A percentile compares a stretch with the other conserved stretches of the same genome.
Evolutionary conservation across 192 early-diverging fungal species (phyloP).

Genomic region (Entrophospora sp.): DNA sequence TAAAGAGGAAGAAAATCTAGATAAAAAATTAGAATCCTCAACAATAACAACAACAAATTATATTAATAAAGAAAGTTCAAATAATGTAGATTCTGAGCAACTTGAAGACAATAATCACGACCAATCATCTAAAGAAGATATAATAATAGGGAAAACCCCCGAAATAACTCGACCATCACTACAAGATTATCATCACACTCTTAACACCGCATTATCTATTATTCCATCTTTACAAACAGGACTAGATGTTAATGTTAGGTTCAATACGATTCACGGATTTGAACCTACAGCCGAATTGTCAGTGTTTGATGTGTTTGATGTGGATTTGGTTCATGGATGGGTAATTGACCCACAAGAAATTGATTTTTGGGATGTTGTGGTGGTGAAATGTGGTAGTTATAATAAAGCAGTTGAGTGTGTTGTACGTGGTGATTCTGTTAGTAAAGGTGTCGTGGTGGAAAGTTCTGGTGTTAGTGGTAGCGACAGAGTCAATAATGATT

Average conservation of each 20-base stretch:
- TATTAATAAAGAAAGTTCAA: too few species aligned
- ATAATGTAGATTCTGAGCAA: too few species aligned
- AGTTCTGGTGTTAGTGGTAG: constrained; percentile 12
- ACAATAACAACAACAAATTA: neutral
- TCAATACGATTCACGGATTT: constrained; percentile 68
- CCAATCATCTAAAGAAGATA: neutral
- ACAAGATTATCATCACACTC: constrained; percentile 37
- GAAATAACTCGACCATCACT: neutral
- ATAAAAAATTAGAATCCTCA: neutral
- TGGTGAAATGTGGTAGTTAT: constrained; percentile 54
- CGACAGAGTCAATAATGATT: neutral
- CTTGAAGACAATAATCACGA: too few species aligned
- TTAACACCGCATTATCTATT: constrained; percentile 46
- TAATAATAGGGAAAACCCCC: neutral
- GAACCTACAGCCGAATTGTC: constrained; percentile 54
- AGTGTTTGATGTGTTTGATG: constrained; percentile 72
- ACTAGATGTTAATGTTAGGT: constrained; percentile 79
- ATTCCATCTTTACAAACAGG: constrained; percentile 53
- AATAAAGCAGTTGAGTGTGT: constrained; percentile 75
- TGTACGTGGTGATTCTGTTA: constrained; percentile 49
- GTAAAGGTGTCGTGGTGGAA: constrained; percentile 31
- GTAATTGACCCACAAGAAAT: constrained; percentile 57
- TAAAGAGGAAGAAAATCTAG: neutral
- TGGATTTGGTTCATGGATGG: constrained; percentile 88
- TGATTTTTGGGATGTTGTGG: constrained; percentile 46